Evolutionary conservation across 192 early-diverging fungal species (phyloP), one percentile per base, ranked within the genome.

Genomic region (Coemansia sp.): DNA sequence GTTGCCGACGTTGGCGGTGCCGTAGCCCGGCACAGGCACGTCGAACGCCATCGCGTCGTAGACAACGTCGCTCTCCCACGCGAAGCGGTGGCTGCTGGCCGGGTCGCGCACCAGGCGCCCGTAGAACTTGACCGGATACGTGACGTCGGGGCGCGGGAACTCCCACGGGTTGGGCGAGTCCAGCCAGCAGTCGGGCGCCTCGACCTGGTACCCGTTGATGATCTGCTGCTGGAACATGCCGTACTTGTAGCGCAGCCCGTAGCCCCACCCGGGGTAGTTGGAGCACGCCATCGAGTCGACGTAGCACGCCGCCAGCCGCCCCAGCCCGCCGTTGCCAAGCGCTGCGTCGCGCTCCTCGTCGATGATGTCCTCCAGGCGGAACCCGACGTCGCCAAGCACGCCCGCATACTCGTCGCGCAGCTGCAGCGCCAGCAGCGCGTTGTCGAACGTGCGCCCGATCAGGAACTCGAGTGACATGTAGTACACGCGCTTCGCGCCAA

Each of bases 171-270:
- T 99, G 61, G 93, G 93, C 77, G 92, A 90, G 68, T 91, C 93
- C 46, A 99, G 87, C 96, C 96, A 99, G 81, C 95, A 95, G 81
- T 99, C 96, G 16, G 95, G 95, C 40, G 84, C 86, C 75, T 99
- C 95, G 20, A 88, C 89, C 75, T 99, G 97, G 79, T 91, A 96
- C 6, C 97, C 97, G 66, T 99, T 94, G 46, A 94, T 84, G 67
- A 98, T 93, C 78, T 89, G 86, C 82, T 99, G 97, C 82, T 99
- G 91, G 86, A 99, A 99, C 84, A 99, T 97, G 73, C 97, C 97
- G 80, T 99, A 99, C 58, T 89, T 92, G 86, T 97, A 99, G 37
- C 97, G 89, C 62, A 99, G 90, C 52, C 97, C 97, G 63, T 99
- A 99, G 63, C 97, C 93, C 93, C 95, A 95, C 31, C 90, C 94